phyloP scores from a whole-genome alignment of 495 filamentous ascomycete species.

The Parathielavia appendiculata region DNA sequence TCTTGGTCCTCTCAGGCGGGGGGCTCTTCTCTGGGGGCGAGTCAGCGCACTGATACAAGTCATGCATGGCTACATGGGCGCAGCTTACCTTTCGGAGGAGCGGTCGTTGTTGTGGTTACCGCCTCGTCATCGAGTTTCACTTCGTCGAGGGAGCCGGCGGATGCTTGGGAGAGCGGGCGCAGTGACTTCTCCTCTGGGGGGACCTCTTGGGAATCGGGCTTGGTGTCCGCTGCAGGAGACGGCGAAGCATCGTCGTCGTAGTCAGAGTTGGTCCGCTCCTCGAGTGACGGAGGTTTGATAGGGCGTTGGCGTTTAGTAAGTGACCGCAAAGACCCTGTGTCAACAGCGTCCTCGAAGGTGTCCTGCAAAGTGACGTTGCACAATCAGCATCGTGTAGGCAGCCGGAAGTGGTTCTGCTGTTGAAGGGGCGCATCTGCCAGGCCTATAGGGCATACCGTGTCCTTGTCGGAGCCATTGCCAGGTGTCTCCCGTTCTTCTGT shows the following conservation, averaged over 20 bases:
- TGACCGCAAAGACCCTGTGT: conserved; percentile 47
- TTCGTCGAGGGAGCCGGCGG: conserved; percentile 53
- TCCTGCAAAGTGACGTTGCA: conserved; percentile 47
- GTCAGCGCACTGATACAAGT: conserved; percentile 12
- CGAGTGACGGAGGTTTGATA: conserved; percentile 26
- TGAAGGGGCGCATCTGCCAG: background rate
- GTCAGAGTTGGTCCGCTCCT: conserved; percentile 28
- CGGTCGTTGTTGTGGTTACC: conserved; percentile 2
- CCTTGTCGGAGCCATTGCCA: conserved; percentile 32
- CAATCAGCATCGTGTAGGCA: conserved; percentile 19
- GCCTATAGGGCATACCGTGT: conserved; percentile 32
- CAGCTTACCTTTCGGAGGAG: conserved; percentile 18
- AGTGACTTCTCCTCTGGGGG: conserved; percentile 38
- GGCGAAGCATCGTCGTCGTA: conserved; percentile 34
- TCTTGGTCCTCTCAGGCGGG: conserved; percentile 30
- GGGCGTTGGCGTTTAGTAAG: conserved; percentile 49
- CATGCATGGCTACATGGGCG: conserved; percentile 9
- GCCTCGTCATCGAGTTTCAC: conserved; percentile 59
- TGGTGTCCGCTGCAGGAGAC: conserved; percentile 13
- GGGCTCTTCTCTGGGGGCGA: conserved; percentile 22
- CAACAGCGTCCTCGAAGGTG: conserved; percentile 71
- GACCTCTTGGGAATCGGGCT: conserved; percentile 20
- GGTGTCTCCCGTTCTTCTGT: conserved; percentile 10
- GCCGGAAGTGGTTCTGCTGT: conserved; percentile 13
- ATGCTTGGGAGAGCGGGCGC: conserved; percentile 58